Evolutionary conservation across 108 stramenopile genomes (phyloP).

Genomic region (Discostella stelligeroides): DNA sequence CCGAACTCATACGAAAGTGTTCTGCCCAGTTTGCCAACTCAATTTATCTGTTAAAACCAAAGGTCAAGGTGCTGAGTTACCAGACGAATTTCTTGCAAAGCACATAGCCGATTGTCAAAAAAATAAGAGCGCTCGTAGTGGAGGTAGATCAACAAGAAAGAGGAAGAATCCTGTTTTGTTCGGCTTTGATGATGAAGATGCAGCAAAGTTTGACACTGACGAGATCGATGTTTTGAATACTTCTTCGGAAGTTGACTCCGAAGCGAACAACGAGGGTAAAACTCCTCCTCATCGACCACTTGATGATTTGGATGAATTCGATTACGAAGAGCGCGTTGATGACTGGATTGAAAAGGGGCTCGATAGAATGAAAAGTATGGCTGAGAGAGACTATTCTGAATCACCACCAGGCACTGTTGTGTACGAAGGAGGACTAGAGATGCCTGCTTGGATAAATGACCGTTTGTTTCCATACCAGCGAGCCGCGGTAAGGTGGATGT

Average conservation of each 20-base stretch:
- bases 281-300: conserved; percentile 17
- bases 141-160: conserved; percentile 29
- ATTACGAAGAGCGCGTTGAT: conserved; percentile 85
- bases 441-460: conserved; percentile 87
- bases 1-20: conserved; percentile 39
- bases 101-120: conserved; percentile 50
- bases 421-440: conserved; percentile 68
- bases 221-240: neutral
- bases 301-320: conserved; percentile 75
- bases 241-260: conserved; percentile 8
- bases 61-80: conserved; percentile 11
- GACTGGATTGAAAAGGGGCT: conserved; percentile 78
- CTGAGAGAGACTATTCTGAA: conserved; percentile 66
- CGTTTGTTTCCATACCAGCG: conserved; percentile 85
- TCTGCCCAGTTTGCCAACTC: conserved; percentile 46
- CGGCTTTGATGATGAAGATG: conserved; percentile 28
- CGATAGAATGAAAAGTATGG: conserved; percentile 66
- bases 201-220: conserved; percentile 8
- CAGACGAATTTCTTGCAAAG: conserved; percentile 48
- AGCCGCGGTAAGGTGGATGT: conserved; percentile 91
- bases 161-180: conserved; percentile 28
- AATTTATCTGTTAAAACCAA: conserved; percentile 20
- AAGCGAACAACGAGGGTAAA: neutral
- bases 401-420: conserved; percentile 61
- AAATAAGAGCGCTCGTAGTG: conserved; percentile 8